These are phyloP conservation scores for Ganoderma multipileum DNA, from an alignment of 1,284 basidiomycete genomes.

Conservation along the genomic window DNA sequence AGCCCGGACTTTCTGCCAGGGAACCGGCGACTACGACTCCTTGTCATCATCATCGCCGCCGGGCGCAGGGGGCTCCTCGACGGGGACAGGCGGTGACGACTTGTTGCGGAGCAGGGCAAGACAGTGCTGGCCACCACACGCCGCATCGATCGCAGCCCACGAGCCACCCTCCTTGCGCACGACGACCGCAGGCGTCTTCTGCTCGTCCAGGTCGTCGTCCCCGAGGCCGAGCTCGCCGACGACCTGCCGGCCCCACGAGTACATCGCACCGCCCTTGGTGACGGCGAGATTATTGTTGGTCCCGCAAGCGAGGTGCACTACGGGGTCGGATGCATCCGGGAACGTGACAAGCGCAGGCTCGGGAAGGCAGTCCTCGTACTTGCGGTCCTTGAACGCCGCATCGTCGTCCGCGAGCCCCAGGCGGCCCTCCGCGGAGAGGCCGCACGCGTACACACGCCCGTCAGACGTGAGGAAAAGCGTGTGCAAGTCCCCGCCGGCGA, in stretches of 20 bases:
- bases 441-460: conserved; percentile 86
- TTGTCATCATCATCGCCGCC: conserved; percentile 8
- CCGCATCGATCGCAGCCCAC: conserved; percentile 64
- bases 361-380: conserved; percentile 60
- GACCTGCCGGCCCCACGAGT: conserved; percentile 87
- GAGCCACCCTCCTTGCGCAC: conserved; percentile 73
- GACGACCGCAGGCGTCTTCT: conserved; percentile 64
- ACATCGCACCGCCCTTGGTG: conserved; percentile 78
- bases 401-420: conserved; percentile 77
- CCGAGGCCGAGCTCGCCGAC: conserved; percentile 71
- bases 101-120: conserved; percentile 67
- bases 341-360: conserved; percentile 75
- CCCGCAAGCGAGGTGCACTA: conserved; percentile 80
- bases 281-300: conserved; percentile 87
- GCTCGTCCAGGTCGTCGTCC: conserved; percentile 46
- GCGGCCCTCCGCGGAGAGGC: conserved; percentile 80
- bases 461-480: conserved; percentile 86
- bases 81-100: conserved; percentile 21
- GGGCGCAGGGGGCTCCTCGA: conserved; percentile 8
- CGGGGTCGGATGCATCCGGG: conserved; percentile 72
- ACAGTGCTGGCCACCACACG: conserved; percentile 78
- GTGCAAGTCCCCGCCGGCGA: conserved; percentile 85
- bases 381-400: conserved; percentile 56
- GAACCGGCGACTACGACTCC: conserved; percentile 6
- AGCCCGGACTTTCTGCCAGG: background rate